Percentiles rank a stretch among this genome's conserved stretches.
These are phyloP conservation scores for Tinospora cordifolia DNA, from an alignment of 164 flowering plant genomes.

Conservation along the genomic window DNA sequence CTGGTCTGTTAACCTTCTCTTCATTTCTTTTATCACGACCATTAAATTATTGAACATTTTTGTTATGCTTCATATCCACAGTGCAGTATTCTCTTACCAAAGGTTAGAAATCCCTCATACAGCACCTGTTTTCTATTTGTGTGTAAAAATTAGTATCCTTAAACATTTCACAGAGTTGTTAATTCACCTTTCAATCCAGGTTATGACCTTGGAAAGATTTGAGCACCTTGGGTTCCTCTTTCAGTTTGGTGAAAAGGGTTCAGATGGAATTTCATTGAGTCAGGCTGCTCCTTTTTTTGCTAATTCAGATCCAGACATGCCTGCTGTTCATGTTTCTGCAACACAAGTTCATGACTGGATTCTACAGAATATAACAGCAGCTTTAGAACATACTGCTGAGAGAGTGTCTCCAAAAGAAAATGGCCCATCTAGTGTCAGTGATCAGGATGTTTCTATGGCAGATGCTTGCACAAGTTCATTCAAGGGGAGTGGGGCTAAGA, in stretches of 20 bases:
- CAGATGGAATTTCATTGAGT: slow-evolving; percentile 55
- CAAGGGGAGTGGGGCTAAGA: slow-evolving; percentile 43
- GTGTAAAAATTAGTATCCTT: neutral
- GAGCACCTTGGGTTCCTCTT: slow-evolving; percentile 88
- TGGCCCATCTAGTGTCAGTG: slow-evolving; percentile 56
- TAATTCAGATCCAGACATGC: slow-evolving; percentile 99
- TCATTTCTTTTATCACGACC: too few species aligned
- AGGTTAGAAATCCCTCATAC: neutral
- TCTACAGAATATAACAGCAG: slow-evolving; percentile 50
- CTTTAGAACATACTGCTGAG: slow-evolving; percentile 68
- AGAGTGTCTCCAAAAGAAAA: slow-evolving; percentile 64
- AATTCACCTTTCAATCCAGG: slow-evolving; percentile 33
- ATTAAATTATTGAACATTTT: too few species aligned
- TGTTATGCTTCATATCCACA: neutral
- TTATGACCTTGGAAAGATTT: slow-evolving; percentile 73
- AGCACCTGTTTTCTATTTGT: neutral
- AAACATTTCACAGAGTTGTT: neutral
- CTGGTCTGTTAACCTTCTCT: slow-evolving; percentile 39
- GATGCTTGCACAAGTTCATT: slow-evolving; percentile 57
- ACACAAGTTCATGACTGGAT: slow-evolving; percentile 92
- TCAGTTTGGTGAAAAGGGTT: slow-evolving; percentile 76
- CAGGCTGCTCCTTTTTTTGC: slow-evolving; percentile 95
- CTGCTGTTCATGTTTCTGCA: slow-evolving; percentile 91
- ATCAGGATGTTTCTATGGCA: slow-evolving; percentile 84
- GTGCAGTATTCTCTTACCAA: neutral